Conservation (phyloP, 305 asterid species). For the Ilex paraguariensis region DNA sequence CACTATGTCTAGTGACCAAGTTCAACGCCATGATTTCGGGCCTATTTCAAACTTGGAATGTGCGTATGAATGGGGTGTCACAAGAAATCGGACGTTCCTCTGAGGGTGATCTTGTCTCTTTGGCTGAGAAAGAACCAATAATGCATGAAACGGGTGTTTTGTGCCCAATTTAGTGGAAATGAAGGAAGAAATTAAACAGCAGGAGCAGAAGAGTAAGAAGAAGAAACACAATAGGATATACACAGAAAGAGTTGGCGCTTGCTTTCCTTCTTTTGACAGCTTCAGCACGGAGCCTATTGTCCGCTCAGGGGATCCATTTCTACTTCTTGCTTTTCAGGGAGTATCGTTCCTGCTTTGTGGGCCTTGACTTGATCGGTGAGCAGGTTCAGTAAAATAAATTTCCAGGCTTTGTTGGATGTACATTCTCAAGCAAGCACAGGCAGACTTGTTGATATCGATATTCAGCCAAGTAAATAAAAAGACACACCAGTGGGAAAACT, state of each 20-base stretch:
- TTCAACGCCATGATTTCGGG: slow-evolving; percentile 94
- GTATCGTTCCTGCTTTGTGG: slow-evolving; percentile 10
- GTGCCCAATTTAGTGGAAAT: slow-evolving; percentile 64
- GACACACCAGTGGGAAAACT: no score
- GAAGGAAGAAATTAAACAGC: slow-evolving; percentile 50
- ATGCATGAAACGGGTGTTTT: slow-evolving; percentile 50
- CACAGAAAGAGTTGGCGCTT: slow-evolving; percentile 70
- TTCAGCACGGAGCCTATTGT: slow-evolving; percentile 71
- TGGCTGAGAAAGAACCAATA: slow-evolving; percentile 42
- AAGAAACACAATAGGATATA: slow-evolving; percentile 82
- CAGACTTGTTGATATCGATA: no score
- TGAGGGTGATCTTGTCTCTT: slow-evolving; percentile 62
- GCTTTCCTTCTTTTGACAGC: slow-evolving; percentile 86
- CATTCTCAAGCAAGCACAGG: not conserved
- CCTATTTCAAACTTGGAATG: slow-evolving; percentile 91
- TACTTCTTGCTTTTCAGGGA: slow-evolving; percentile 14
- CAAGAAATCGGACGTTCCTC: slow-evolving; percentile 79
- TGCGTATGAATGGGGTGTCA: slow-evolving; percentile 88
- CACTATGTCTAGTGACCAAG: slow-evolving; percentile 95
- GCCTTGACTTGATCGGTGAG: slow-evolving; percentile 12
- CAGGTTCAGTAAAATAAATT: not conserved
- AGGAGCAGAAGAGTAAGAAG: slow-evolving; percentile 44
- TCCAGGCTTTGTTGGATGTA: not conserved
- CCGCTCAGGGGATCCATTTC: slow-evolving; percentile 63
- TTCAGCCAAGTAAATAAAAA: no score